These are phyloP conservation scores for Picochlorum sp. DNA, from an alignment of 139 green algal species.

Conservation along the genomic window DNA sequence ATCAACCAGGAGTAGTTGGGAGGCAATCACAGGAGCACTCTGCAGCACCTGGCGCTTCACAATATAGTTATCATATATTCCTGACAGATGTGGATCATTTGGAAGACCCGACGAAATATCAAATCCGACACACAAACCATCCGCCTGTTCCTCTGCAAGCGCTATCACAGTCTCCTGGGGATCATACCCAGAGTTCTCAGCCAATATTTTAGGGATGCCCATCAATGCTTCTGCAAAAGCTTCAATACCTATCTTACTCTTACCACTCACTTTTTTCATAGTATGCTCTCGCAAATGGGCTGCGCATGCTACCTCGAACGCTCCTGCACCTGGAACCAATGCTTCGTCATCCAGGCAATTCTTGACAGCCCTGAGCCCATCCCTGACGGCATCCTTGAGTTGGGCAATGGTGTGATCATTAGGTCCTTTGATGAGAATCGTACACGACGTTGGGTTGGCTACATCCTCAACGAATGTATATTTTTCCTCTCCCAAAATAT, in stretches of 20 bases:
- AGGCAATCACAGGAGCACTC: conserved; percentile 81
- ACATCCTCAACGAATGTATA: conserved; percentile 99
- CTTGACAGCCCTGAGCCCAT: conserved; percentile 94
- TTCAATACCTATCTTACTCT: conserved; percentile 90
- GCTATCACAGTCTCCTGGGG: conserved; percentile 24
- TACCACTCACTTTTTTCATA: conserved; percentile 27
- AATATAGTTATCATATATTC: conserved; percentile 93
- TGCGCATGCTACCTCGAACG: conserved; percentile 87
- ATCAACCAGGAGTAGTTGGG: conserved; percentile 93
- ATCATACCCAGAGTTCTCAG: conserved; percentile 92
- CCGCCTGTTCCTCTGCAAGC: conserved; percentile 48
- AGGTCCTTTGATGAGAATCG: conserved; percentile 95
- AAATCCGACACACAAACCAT: conserved; percentile 73
- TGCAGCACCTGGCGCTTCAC: conserved; percentile 98
- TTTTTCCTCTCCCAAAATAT: conserved; percentile 98
- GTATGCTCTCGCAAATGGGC: conserved; percentile 61
- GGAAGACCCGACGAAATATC: conserved; percentile 86
- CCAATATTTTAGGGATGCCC: conserved; percentile 89
- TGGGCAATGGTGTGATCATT: conserved; percentile 96
- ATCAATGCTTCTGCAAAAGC: conserved; percentile 94
- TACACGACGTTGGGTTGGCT: conserved; percentile 80
- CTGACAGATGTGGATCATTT: conserved; percentile 68
- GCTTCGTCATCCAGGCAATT: conserved; percentile 84
- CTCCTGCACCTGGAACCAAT: conserved; percentile 76
- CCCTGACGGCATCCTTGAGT: conserved; percentile 96